Base-by-base conservation (phyloP, 2,329 filamentous ascomycete species). In the Aspergillus sp. region DNA sequence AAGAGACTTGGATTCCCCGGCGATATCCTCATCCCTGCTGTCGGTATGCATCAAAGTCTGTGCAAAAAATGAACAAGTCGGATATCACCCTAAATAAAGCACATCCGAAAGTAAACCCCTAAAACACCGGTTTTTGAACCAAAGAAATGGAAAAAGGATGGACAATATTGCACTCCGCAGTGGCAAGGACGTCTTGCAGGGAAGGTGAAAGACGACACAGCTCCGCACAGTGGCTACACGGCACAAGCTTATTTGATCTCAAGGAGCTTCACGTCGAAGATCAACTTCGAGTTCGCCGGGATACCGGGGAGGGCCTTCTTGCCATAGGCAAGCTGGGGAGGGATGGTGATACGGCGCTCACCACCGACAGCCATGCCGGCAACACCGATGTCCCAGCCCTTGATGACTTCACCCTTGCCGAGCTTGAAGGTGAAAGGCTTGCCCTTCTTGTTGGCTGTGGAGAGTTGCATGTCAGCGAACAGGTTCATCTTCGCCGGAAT, bases 351-450 rank as follows among this genome's bases (percentile, higher is more conserved):
- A 63, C 94, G 87, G 67, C 94, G 90, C 82, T 99, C 95, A 66
- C 90, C 91, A 67, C 94, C 94, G 62, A 92, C 87, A 63, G 86
- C 80, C 90, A 99, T 96, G 75, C 95, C 95, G 62, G 83, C 81
- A 63, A 99, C 80, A 76, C 94, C 94, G 60, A 97, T 84, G 73
- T 99, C 95, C 95, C 94, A 97, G 63, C 94, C 94, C 83, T 95
- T 94, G 80, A 99, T 99, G 67, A 99, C 95, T 75, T 97, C 90
- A 56, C 92, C 92, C 70, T 86, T 85, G 63, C 94, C 95, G 56
- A 95, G 85, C 81, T 93, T 95, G 85, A 97, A 97, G 62, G 82
- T 83, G 79, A 99, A 99, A 53, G 95, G 93, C 80, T 95, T 92
- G 66, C 94, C 94, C 80, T 95, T 96, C 83, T 97, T 99, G 83